A percentile compares a stretch with the other conserved stretches of the same genome.
phyloP scores from a whole-genome alignment of 768 basidiomycete species.

The Gymnopilus junonius region DNA sequence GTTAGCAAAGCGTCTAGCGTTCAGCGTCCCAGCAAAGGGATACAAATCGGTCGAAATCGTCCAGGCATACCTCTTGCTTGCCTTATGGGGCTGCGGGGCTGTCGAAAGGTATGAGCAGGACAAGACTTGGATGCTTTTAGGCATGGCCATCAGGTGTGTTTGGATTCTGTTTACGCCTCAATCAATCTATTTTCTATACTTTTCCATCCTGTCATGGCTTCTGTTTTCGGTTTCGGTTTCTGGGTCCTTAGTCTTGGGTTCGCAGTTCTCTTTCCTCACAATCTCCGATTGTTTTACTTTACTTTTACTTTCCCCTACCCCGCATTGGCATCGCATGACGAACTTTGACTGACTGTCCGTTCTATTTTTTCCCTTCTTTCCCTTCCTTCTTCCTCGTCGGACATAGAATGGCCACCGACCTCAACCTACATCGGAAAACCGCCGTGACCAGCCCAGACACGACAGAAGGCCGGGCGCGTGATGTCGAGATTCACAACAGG shows the following conservation, averaged over 20 bases:
- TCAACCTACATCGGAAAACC: slow-evolving; percentile 93
- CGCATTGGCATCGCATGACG: not conserved
- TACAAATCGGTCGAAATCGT: slow-evolving; percentile 96
- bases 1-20: slow-evolving; percentile 86
- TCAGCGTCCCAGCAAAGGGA: slow-evolving; percentile 81
- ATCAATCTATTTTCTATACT: too few relatives aligned
- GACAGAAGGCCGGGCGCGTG: slow-evolving; percentile 79
- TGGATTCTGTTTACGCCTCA: not conserved
- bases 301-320: not conserved
- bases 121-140: slow-evolving; percentile 88
- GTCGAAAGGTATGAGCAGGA: slow-evolving; percentile 98
- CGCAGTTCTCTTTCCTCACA: not conserved
- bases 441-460: slow-evolving; percentile 62
- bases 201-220: too few relatives aligned
- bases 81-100: slow-evolving; percentile 91
- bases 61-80: slow-evolving; percentile 90
- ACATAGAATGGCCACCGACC: slow-evolving; percentile 91
- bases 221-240: not conserved
- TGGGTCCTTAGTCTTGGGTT: not conserved
- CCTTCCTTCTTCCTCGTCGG: not conserved
- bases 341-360: not conserved
- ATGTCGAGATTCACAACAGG: slow-evolving; percentile 88
- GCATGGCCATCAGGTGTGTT: slow-evolving; percentile 77
- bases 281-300: not conserved
- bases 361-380: not conserved